Base-by-base conservation (phyloP, 345 rosid species). In the Pistacia integerrima region DNA sequence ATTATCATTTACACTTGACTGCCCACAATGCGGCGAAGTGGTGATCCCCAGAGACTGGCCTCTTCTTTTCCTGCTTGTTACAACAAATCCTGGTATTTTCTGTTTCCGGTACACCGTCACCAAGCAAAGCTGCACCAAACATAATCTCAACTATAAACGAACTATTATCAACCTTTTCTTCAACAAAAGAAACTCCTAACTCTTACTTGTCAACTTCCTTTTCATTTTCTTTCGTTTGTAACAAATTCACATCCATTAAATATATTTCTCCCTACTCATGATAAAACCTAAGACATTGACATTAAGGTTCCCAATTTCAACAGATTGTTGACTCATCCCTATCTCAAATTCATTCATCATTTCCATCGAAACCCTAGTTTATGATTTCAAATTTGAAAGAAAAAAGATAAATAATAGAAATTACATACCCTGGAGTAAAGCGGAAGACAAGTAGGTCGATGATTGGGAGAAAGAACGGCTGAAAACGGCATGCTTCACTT, bases 401-500 rank as follows among this genome's bases (percentile, higher is more conserved):
- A 25, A 22, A 76, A 12, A 59, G 18, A 36, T 18, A 61, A 30
- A 61, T 14, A 17, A 51, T 8, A 5, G 60, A 12, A 33, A 20
- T 30, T 61, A 18, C 56, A 38, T 44, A 86, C 92, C 85, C 83
- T 38, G 77, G 58, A 76, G 84, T 62, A 74, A 71, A 56, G 71
- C 79, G 74, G 83, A 71, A 79, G 74, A 22, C 74, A 77, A 17
- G 73, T 25, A 11, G 87, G 55, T 17, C 86, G 73, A 63, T 86
- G 81, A 70, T 36, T 78, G 35, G 81, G 78, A 79, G 83, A 87
- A 74, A 89, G 18, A 76, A 85, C 77, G 58, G 84, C 85, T 48
- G 90, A 82, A 70, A 84, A 86, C 63, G 88, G 90, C 98, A 91
- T 91, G 80, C 10, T 69, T 70, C 52, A 60, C 49, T 30, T 36